phyloP scores from a whole-genome alignment of 2,329 filamentous ascomycete species.

The Zymoseptoria brevis region DNA sequence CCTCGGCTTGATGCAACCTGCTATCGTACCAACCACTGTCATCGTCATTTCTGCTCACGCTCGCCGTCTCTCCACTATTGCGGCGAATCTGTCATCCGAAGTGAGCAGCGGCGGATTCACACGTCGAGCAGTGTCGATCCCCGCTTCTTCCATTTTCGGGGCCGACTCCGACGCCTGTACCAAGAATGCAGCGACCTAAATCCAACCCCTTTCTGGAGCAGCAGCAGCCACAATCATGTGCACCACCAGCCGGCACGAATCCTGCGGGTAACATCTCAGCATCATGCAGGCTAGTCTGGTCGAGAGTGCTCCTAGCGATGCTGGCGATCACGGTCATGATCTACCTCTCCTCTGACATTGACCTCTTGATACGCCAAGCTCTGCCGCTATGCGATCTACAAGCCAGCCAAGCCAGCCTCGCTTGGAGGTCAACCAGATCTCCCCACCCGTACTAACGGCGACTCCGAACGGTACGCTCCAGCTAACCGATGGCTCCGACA shows the following conservation, averaged over 20 bases:
- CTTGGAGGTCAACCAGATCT: conserved; percentile 61
- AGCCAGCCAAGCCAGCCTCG: conserved; percentile 25
- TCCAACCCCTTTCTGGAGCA: background rate
- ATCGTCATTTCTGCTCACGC: background rate
- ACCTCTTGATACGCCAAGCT: background rate
- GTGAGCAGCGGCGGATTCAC: background rate
- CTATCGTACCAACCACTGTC: background rate
- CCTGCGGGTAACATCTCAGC: background rate
- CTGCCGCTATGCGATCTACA: background rate
- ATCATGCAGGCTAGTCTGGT: background rate
- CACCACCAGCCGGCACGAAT: background rate
- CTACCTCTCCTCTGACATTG: conserved; percentile 2
- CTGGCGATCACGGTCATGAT: conserved; percentile 6
- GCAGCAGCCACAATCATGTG: background rate
- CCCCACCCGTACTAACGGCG: conserved; percentile 55
- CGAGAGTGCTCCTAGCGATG: conserved; percentile 5
- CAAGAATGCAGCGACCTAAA: background rate
- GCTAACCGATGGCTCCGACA: conserved; percentile 30
- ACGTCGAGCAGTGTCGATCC: background rate
- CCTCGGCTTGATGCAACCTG: background rate
- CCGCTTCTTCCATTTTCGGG: background rate
- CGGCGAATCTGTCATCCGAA: background rate
- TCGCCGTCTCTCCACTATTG: background rate
- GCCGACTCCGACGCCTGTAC: background rate
- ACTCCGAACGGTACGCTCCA: conserved; percentile 28